Conservation (phyloP, 2,329 filamentous ascomycete species). For the Calonectria hongkongensis region DNA sequence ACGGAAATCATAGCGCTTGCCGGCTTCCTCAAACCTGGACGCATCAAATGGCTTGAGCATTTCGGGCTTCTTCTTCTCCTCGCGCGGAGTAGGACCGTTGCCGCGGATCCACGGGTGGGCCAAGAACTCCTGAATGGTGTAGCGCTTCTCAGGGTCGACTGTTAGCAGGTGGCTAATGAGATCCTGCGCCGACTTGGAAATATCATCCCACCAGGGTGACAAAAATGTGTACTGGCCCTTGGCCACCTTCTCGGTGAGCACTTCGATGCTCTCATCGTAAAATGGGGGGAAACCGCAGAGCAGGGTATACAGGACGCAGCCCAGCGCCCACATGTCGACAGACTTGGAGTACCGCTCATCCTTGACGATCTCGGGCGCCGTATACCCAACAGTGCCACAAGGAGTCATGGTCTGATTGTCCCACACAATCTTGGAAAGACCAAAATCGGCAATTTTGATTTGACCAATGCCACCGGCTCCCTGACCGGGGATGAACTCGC, state of each 20-base stretch:
- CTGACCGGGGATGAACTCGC: constrained; percentile 88
- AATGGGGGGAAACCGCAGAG: constrained; percentile 99
- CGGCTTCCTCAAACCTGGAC: constrained; percentile 71
- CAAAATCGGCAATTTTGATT: constrained; percentile 99
- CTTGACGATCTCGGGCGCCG: constrained; percentile 98
- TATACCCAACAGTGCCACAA: constrained; percentile 99
- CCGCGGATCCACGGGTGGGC: constrained; percentile 94
- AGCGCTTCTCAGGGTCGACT: constrained; percentile 96
- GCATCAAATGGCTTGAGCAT: constrained; percentile 74
- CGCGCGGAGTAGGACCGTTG: constrained; percentile 73
- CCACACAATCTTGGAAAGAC: constrained; percentile 98
- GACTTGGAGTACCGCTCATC: constrained; percentile 99
- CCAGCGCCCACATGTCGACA: constrained; percentile 99
- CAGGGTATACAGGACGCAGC: constrained; percentile 96
- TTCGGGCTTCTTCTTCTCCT: constrained; percentile 75
- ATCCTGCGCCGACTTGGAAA: constrained; percentile 95
- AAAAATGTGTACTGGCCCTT: constrained; percentile 98
- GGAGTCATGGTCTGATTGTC: constrained; percentile 99
- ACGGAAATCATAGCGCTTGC: constrained; percentile 91
- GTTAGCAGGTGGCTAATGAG: constrained; percentile 94
- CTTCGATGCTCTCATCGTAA: constrained; percentile 98
- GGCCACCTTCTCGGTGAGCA: constrained; percentile 97
- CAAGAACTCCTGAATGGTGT: constrained; percentile 93
- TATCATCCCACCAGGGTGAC: constrained; percentile 99
- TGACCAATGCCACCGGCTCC: constrained; percentile 93